phyloP scores from a whole-genome alignment of 495 filamentous ascomycete species.

The Recurvomyces mirabilis region DNA sequence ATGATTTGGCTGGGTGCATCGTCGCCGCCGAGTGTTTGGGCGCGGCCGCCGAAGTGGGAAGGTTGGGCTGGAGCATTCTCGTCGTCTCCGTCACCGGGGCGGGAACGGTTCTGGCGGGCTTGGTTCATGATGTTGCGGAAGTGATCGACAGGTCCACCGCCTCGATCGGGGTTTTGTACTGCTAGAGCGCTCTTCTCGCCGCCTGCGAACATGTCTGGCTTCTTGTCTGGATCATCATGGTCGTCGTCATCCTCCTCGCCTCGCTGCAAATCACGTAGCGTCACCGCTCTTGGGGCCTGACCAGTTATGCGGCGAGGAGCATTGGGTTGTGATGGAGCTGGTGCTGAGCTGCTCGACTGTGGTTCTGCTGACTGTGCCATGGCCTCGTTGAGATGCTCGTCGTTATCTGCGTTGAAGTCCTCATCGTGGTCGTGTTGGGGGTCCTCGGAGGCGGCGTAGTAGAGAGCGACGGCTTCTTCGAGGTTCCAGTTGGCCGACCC shows the following conservation, averaged over 20 bases:
- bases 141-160: slow-evolving; percentile 44
- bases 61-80: slow-evolving; percentile 15
- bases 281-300: slow-evolving; percentile 40
- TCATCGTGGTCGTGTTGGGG: slow-evolving; percentile 7
- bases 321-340: slow-evolving; percentile 1
- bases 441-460: slow-evolving; percentile 58
- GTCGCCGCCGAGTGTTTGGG: slow-evolving; percentile 82
- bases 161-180: slow-evolving; percentile 69
- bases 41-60: slow-evolving; percentile 63
- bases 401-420: slow-evolving; percentile 17
- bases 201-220: slow-evolving; percentile 81
- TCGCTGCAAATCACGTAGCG: slow-evolving; percentile 41
- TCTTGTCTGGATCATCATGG: slow-evolving; percentile 48
- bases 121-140: slow-evolving; percentile 72
- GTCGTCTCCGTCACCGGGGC: slow-evolving; percentile 47
- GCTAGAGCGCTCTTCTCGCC: slow-evolving; percentile 95
- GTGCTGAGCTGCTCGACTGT: neutral
- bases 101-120: slow-evolving; percentile 61
- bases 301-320: neutral
- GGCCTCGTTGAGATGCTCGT: too few relatives aligned
- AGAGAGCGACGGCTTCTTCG: slow-evolving; percentile 53
- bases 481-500: slow-evolving; percentile 58
- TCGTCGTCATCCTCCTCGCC: slow-evolving; percentile 44
- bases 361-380: too few relatives aligned
- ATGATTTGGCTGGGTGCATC: slow-evolving; percentile 66